phyloP scores from a whole-genome alignment of 345 rosid genomes.

The Litchi chinensis region DNA sequence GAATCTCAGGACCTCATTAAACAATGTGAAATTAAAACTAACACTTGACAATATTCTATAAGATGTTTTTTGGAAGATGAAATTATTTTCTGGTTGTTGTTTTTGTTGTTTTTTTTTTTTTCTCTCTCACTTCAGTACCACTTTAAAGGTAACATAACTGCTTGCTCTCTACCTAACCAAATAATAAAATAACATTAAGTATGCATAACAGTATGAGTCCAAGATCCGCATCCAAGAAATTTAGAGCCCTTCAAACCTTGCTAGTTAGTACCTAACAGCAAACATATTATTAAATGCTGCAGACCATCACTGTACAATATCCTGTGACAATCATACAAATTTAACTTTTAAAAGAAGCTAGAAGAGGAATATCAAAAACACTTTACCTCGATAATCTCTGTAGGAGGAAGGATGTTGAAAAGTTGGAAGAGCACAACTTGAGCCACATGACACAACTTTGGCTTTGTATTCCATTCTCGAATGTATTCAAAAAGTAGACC shows the following conservation, averaged over 20 bases:
- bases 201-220: background rate
- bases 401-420: conserved; percentile 75
- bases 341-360: conserved; percentile 4
- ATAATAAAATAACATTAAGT: background rate
- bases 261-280: background rate
- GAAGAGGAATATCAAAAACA: background rate
- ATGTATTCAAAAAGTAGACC: conserved; percentile 71
- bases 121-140: background rate
- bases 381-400: conserved; percentile 74
- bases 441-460: conserved; percentile 87
- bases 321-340: background rate
- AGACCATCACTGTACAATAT: background rate
- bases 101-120: too few species aligned
- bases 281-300: background rate
- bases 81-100: background rate
- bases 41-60: background rate
- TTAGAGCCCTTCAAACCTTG: background rate
- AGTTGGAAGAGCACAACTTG: conserved; percentile 73
- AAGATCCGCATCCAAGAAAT: background rate
- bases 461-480: conserved; percentile 96
- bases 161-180: background rate
- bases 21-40: background rate
- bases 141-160: background rate
- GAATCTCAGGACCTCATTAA: background rate
- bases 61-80: background rate